These are phyloP conservation scores for Parasitella parasitica DNA, from an alignment of 371 early-diverging fungal species.

Conservation along the genomic window DNA sequence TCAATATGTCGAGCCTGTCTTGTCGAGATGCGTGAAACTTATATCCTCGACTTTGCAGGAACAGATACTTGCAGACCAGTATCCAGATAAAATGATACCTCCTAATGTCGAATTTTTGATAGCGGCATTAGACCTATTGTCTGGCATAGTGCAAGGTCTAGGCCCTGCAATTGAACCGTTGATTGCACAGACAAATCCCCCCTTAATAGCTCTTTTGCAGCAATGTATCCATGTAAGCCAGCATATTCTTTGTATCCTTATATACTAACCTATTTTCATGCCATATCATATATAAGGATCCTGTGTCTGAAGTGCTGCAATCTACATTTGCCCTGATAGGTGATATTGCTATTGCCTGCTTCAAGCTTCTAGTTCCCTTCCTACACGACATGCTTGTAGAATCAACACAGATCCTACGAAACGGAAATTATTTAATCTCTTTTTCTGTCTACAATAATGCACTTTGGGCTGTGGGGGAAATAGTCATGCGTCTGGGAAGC, in stretches of 20 bases:
- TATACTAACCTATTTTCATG: neutral
- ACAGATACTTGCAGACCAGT: conserved; percentile 52
- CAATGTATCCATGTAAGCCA: conserved; percentile 65
- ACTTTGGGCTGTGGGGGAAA: conserved; percentile 93
- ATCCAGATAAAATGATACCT: conserved; percentile 51
- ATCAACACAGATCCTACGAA: conserved; percentile 64
- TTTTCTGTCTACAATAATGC: conserved; percentile 90
- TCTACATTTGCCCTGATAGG: conserved; percentile 93
- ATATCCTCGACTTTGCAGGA: conserved; percentile 64
- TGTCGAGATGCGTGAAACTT: conserved; percentile 75
- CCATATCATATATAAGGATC: conserved; percentile 68
- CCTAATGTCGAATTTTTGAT: conserved; percentile 87
- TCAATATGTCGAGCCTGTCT: conserved; percentile 74
- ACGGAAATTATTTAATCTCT: conserved; percentile 31
- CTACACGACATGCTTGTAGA: conserved; percentile 11
- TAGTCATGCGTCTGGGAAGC: conserved; percentile 73
- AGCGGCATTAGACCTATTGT: conserved; percentile 84
- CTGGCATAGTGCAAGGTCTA: conserved; percentile 84
- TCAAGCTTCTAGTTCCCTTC: conserved; percentile 27
- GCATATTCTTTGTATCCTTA: neutral
- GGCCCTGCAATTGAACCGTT: conserved; percentile 63
- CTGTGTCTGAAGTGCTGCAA: conserved; percentile 84
- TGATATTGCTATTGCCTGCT: conserved; percentile 84
- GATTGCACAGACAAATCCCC: conserved; percentile 60
- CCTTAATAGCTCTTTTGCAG: conserved; percentile 65